These are phyloP conservation scores for Pythium rhizo-oryzae DNA, from an alignment of 352 stramenopile genomes.

Conservation along the genomic window DNA sequence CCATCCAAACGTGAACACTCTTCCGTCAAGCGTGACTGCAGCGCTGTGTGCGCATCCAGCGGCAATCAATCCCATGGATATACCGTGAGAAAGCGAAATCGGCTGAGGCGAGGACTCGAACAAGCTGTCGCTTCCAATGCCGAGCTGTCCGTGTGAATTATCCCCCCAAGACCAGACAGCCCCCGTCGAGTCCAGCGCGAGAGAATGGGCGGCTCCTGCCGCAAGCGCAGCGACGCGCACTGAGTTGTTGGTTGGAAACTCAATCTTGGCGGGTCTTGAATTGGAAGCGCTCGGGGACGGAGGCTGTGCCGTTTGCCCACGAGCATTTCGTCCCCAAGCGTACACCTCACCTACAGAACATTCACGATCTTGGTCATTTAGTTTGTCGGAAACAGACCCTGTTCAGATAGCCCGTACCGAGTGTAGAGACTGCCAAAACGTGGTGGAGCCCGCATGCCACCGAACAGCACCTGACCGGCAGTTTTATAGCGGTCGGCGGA, in stretches of 20 bases:
- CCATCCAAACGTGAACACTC: constrained; percentile 74
- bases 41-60: constrained; percentile 63
- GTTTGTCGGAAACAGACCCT: background rate
- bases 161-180: constrained; percentile 67
- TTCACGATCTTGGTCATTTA: too few species aligned
- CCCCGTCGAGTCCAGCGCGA: constrained; percentile 45
- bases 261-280: constrained; percentile 30
- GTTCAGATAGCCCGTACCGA: constrained; percentile 18
- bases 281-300: constrained; percentile 10
- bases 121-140: constrained; percentile 22
- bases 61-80: constrained; percentile 19
- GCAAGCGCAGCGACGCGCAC: constrained; percentile 33
- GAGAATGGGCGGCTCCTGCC: constrained; percentile 63
- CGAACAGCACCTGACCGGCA: constrained; percentile 35
- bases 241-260: constrained; percentile 20
- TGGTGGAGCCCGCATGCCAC: constrained; percentile 67
- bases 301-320: constrained; percentile 37
- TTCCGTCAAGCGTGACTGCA: constrained; percentile 36
- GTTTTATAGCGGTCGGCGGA: constrained; percentile 18
- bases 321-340: constrained; percentile 61
- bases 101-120: constrained; percentile 3
- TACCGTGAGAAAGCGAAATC: constrained; percentile 17
- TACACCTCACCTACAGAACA: constrained; percentile 37
- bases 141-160: constrained; percentile 66
- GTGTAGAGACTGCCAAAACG: constrained; percentile 41